Percentiles rank a stretch among this genome's conserved stretches.
phyloP scores from a whole-genome alignment of 352 stramenopile genomes.

The Phytophthora tubulina region DNA sequence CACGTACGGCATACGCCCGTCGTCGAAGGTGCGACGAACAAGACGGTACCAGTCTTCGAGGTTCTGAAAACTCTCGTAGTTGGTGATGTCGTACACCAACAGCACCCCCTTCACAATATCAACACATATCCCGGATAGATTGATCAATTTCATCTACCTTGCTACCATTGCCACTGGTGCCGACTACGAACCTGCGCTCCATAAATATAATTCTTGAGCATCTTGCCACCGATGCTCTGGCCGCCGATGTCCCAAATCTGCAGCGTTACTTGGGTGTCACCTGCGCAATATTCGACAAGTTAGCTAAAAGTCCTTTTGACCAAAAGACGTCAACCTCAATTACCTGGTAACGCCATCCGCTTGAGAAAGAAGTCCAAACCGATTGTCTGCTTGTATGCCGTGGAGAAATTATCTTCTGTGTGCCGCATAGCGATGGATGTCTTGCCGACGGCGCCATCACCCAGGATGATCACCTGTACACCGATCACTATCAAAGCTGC shows the following conservation, averaged over 20 bases:
- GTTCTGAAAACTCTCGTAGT: slow-evolving; percentile 96
- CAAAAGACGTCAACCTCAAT: background rate
- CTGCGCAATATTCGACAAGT: slow-evolving; percentile 40
- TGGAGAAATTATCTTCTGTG: slow-evolving; percentile 92
- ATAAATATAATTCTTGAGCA: slow-evolving; percentile 95
- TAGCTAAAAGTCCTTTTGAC: background rate
- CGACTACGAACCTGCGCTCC: slow-evolving; percentile 81
- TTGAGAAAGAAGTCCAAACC: slow-evolving; percentile 97
- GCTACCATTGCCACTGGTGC: background rate
- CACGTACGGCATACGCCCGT: slow-evolving; percentile 91
- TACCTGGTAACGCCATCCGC: slow-evolving; percentile 89
- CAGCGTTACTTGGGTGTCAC: slow-evolving; percentile 91
- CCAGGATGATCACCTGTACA: slow-evolving; percentile 93
- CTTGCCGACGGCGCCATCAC: slow-evolving; percentile 95
- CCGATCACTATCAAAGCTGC: background rate
- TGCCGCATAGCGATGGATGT: slow-evolving; percentile 95
- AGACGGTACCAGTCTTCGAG: slow-evolving; percentile 95
- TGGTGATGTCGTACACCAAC: slow-evolving; percentile 96
- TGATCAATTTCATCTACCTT: too few relatives aligned
- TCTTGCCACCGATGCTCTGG: slow-evolving; percentile 89
- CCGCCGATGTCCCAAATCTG: slow-evolving; percentile 97
- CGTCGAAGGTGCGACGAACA: slow-evolving; percentile 89
- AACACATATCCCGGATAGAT: background rate
- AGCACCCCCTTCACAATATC: slow-evolving; percentile 74
- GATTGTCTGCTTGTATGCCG: slow-evolving; percentile 96